Evolutionary conservation across 768 basidiomycete genomes (phyloP), one percentile per base, ranked within the genome.

Genomic region (Phylloporus rhodoxanthus): DNA sequence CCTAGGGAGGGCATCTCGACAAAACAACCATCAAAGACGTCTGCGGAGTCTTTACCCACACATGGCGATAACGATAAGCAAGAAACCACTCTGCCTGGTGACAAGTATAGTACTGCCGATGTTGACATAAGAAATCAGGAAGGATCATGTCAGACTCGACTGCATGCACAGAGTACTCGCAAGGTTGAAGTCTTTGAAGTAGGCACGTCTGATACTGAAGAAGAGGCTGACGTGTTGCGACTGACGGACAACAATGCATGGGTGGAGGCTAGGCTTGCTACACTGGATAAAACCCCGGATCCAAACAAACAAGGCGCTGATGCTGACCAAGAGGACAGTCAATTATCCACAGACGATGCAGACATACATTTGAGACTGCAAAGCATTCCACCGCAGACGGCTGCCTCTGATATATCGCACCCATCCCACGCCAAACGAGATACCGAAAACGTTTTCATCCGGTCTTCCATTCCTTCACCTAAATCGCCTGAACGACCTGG

Each of bases 101-200:
- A 34, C 38, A 29, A 38, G 32, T 1, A 17, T 20, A 1, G 2
- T 11, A n/a, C 26, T 23, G 38, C 45, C 10, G 11, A 51, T 4
- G 15, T 5, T 20, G 26, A 38, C 26, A 14, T 32, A 29, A 15
- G n/a, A 41, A 37, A 48, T 21, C 42, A 37, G 14, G 10, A 41
- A 29, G 36, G 8, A 1, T 28, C 26, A 8, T 17, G n/a, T 17
- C 33, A 38, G 20, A 32, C 43, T 38, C 43, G 9, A 4, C 45
- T 30, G 6, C 43, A 34, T 2, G 40, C 28, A 15, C 45, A 32
- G 17, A 63, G 51, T 47, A 40, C 40, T 34, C 45, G 43, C 29
- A 49, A 36, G 34, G 48, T 49, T 8, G 50, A 53, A 20, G 45
- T 43, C 13, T 49, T 53, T 23, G 52, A 57, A 50, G 50, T 52